phyloP scores from a whole-genome alignment of 2,329 filamentous ascomycete species.

The Albophoma yamanashiensis region DNA sequence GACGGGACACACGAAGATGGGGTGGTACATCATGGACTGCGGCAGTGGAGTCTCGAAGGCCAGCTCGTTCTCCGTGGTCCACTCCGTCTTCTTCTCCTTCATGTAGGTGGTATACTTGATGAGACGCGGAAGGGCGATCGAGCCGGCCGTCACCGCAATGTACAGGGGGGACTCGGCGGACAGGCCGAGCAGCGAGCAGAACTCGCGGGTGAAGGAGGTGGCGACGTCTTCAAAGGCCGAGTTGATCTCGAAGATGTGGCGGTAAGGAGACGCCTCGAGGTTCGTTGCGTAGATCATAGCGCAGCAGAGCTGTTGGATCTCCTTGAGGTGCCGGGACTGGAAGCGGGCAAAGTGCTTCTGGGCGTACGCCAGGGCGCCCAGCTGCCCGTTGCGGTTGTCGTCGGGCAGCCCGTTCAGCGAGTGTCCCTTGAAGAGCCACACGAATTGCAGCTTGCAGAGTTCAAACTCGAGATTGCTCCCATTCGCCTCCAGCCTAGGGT shows the following conservation, averaged over 20 bases:
- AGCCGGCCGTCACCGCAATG: conserved; percentile 82
- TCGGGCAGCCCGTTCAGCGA: conserved; percentile 43
- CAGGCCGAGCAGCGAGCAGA: conserved; percentile 82
- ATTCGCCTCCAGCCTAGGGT: conserved; percentile 59
- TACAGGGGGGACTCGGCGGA: conserved; percentile 90
- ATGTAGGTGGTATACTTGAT: conserved; percentile 84
- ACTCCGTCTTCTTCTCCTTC: conserved; percentile 82
- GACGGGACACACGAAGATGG: conserved; percentile 95
- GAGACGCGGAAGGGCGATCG: conserved; percentile 80
- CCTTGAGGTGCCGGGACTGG: conserved; percentile 59
- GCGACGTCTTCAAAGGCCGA: conserved; percentile 75
- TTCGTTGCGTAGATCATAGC: conserved; percentile 74
- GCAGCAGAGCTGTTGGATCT: conserved; percentile 72
- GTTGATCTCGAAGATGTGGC: conserved; percentile 62
- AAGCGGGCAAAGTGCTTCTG: conserved; percentile 64
- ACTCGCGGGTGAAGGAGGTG: conserved; percentile 83
- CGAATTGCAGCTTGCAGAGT: conserved; percentile 77
- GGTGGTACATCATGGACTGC: conserved; percentile 65
- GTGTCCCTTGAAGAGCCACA: conserved; percentile 71
- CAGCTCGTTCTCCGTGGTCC: conserved; percentile 85
- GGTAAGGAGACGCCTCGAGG: conserved; percentile 67
- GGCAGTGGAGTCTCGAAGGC: conserved; percentile 63
- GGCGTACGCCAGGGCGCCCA: conserved; percentile 66
- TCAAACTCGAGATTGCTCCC: conserved; percentile 96
- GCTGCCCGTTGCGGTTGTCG: conserved; percentile 41